Percentiles rank a stretch among this genome's conserved stretches.
Conservation (phyloP, 192 early-diverging fungal genomes). For the Mortierella alpina region DNA sequence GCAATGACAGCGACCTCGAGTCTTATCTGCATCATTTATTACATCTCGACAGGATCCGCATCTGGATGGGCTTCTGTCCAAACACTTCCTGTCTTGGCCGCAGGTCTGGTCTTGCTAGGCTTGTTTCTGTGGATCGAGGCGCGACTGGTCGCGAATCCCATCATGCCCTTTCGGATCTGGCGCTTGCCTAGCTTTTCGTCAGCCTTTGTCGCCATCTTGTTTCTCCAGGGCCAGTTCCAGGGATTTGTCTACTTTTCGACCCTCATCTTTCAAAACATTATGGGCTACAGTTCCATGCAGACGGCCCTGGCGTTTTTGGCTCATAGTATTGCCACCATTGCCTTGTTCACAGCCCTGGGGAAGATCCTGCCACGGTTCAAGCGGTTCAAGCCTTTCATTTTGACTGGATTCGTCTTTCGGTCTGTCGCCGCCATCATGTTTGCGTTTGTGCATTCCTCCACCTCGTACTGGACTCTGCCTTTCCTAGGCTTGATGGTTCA, state of each 20-base stretch:
- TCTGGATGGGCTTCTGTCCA: conserved; percentile 46
- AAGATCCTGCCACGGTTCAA: conserved; percentile 50
- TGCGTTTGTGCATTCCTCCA: conserved; percentile 17
- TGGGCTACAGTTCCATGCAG: conserved; percentile 54
- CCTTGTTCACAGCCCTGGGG: conserved; percentile 40
- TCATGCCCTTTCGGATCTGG: conserved; percentile 61
- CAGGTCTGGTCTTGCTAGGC: conserved; percentile 49
- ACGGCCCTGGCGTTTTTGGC: conserved; percentile 58
- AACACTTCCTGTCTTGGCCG: conserved; percentile 38
- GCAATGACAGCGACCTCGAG: conserved; percentile 39
- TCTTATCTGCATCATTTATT: conserved; percentile 54
- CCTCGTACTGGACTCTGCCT: conserved; percentile 48
- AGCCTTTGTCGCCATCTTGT: conserved; percentile 55
- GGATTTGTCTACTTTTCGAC: conserved; percentile 56
- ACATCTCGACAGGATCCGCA: conserved; percentile 38
- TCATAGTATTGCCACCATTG: conserved; percentile 46
- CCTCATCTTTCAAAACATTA: conserved; percentile 59
- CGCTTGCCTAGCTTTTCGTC: conserved; percentile 57
- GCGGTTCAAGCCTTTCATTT: conserved; percentile 32
- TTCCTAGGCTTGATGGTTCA: conserved; percentile 46
- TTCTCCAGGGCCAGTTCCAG: conserved; percentile 52
- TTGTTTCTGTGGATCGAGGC: conserved; percentile 53
- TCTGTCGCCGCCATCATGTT: conserved; percentile 40
- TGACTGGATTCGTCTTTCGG: conserved; percentile 21
- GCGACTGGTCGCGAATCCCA: conserved; percentile 33